phyloP scores from a whole-genome alignment of 176 grass and related monocot genomes.

The Phoenix dactylifera region DNA sequence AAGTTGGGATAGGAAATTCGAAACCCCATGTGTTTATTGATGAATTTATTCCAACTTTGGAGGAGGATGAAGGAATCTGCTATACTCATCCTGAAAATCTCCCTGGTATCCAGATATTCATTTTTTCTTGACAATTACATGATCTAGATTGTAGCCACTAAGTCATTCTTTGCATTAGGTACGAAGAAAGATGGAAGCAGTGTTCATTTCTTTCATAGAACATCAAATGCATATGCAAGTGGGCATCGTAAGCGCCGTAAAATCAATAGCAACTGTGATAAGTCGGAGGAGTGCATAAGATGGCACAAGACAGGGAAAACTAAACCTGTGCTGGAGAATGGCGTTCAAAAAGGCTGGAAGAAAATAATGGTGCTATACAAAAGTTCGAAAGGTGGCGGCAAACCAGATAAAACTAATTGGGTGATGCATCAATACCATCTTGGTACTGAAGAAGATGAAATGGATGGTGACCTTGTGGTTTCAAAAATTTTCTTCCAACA shows the following conservation, averaged over 20 bases:
- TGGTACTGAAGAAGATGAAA: conserved; percentile 58
- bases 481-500: conserved; percentile 69
- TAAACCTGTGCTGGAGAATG: conserved; percentile 42
- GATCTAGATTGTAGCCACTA: background rate
- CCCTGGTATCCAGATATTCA: conserved; percentile 35
- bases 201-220: conserved; percentile 69
- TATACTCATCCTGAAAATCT: conserved; percentile 87
- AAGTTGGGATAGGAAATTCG: conserved; percentile 34
- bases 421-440: conserved; percentile 94
- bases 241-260: conserved; percentile 65
- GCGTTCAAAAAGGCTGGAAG: conserved; percentile 73
- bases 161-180: conserved; percentile 24
- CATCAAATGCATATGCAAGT: conserved; percentile 67
- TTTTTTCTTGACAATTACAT: background rate
- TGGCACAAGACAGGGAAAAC: conserved; percentile 93
- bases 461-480: conserved; percentile 53
- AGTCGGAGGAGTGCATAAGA: conserved; percentile 40
- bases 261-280: conserved; percentile 9
- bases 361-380: conserved; percentile 93
- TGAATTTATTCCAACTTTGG: conserved; percentile 79
- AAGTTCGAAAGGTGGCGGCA: conserved; percentile 33
- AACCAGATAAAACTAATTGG: conserved; percentile 59
- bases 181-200: conserved; percentile 54
- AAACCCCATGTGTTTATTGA: conserved; percentile 60
- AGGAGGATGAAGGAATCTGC: conserved; percentile 59